phyloP scores from a whole-genome alignment of 257 asterid genomes.

The Petunia secreta region DNA sequence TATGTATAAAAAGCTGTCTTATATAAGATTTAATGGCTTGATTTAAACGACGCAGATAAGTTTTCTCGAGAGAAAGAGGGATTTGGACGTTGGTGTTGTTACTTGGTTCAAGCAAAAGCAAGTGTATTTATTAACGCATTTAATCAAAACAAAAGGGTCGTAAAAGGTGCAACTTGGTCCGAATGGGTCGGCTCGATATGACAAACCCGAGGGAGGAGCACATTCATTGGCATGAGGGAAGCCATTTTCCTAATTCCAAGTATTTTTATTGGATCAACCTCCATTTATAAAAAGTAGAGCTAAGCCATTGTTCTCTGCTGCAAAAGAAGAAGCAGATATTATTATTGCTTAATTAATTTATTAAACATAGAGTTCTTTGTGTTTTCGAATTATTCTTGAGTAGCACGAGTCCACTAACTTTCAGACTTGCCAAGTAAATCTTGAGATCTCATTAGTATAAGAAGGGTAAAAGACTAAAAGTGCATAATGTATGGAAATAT shows the following conservation, averaged over 20 bases:
- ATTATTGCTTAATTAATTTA: too few relatives aligned
- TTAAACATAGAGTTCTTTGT: background rate
- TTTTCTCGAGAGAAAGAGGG: too few relatives aligned
- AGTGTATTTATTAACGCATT: background rate
- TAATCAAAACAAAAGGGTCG: conserved; percentile 6
- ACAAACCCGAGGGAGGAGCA: conserved; percentile 16
- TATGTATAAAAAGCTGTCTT: too few relatives aligned
- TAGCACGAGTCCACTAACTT: background rate
- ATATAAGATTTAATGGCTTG: too few relatives aligned
- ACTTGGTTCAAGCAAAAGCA: conserved; percentile 5
- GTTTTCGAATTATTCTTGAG: background rate
- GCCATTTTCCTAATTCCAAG: conserved; percentile 18
- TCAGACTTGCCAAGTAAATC: background rate
- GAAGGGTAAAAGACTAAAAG: background rate
- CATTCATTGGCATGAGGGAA: background rate
- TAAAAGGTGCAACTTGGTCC: conserved; percentile 26
- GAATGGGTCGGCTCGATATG: conserved; percentile 14
- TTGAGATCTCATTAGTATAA: background rate
- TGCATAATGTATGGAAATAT: background rate
- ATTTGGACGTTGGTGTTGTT: background rate
- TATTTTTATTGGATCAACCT: conserved; percentile 26
- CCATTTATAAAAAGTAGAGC: background rate
- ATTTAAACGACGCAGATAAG: too few relatives aligned
- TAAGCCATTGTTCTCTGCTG: background rate
- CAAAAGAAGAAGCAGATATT: background rate